Base-by-base conservation (phyloP, 257 asterid genomes). In the Linderniella brevidens region DNA sequence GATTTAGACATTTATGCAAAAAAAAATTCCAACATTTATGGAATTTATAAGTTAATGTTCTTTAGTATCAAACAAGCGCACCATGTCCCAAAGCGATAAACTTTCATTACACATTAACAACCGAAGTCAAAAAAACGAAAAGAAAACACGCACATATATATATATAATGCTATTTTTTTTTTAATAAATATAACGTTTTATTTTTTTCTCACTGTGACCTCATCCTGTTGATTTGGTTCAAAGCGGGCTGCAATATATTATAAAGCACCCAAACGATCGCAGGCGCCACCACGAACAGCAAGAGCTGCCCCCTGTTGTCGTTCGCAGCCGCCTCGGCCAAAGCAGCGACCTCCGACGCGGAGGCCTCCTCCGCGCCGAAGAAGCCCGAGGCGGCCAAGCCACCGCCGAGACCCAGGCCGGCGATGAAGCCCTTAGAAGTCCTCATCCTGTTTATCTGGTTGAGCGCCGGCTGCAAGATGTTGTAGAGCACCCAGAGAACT, bases 231-330 rank as follows among this genome's bases (percentile, higher is more conserved):
- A 90, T 64, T 77, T 85, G 99, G 66, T 85, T 85, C 77, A 90
- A 65, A 50, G 96, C 96, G 13, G 99, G 99, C 65, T 77, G 96
- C 61, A 90, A 67, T 11, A 90, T 81, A 47, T 84, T 81, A 74
- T 61, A 85, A 25, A 62, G 52, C 64, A 90, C 96, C 96, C 96
- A 90, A 8, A 41, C 56, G 37, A 90, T 65, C 11, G 98, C 96
- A 40, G 98, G 96, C n/a, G 93, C 25, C 32, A 85, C 70, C 4
- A 90, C 98, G 13, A 85, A 64, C 64, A 88, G 59, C 73, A 88
- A 45, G 6, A 88, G 92, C 60, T 63, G 74, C 8, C 96, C 96
- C 72, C 98, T 74, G 69, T 66, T 85, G 41, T 85, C 95, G 7
- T 60, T 56, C 37, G 37, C 53, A 13, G 71, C 72, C 11, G 86